Conservation (phyloP, 176 grass and related monocot species). For the Oryza coarctata region DNA sequence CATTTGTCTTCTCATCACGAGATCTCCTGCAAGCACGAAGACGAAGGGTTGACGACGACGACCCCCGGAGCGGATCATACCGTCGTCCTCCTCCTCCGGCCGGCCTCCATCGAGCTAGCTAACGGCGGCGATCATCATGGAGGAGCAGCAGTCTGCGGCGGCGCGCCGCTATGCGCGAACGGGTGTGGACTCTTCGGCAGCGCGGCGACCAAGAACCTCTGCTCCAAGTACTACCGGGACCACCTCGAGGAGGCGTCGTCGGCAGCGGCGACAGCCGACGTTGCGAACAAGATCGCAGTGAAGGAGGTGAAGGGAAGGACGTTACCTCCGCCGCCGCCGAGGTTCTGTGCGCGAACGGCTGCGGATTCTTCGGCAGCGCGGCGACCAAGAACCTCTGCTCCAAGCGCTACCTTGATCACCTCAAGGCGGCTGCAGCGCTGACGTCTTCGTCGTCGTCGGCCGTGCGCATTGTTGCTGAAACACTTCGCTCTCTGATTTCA, state of each 20-base stretch:
- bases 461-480: no score
- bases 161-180: slow-evolving; percentile 18
- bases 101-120: no score
- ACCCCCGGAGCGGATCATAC: no score
- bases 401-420: slow-evolving; percentile 38
- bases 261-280: background rate
- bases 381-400: slow-evolving; percentile 42
- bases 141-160: background rate
- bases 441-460: background rate
- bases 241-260: background rate
- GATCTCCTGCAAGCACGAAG: no score
- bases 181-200: slow-evolving; percentile 53
- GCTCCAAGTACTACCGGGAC: slow-evolving; percentile 47
- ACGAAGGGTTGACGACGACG: no score
- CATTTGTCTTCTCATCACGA: no score
- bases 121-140: background rate
- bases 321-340: background rate
- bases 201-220: slow-evolving; percentile 30
- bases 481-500: no score
- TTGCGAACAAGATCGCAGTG: background rate
- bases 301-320: background rate
- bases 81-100: no score
- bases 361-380: slow-evolving; percentile 49
- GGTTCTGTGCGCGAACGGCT: slow-evolving; percentile 36
- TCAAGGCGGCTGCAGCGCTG: no score